Base-by-base conservation (phyloP, 2,329 filamentous ascomycete genomes). In the Tolypocladium capitatum region DNA sequence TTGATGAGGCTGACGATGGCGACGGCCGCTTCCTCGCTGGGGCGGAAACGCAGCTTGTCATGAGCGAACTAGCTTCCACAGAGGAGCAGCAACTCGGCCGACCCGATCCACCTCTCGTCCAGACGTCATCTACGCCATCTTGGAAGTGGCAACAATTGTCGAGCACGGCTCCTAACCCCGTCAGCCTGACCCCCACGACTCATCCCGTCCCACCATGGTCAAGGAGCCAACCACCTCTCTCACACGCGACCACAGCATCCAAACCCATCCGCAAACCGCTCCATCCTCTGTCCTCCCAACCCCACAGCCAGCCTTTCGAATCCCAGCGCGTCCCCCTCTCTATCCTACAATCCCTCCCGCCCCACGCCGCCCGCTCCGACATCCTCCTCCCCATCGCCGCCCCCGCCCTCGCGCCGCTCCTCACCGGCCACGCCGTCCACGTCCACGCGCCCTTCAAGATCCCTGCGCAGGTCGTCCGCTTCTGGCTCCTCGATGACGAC, bases 401-500 rank as follows among this genome's bases (percentile, higher is more conserved):
- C 0, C 57, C 70, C 8, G 67, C 71, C 2, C 67, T 80, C n/a
- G 57, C 63, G 7, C 60, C 68, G 13, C 74, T 84, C 32, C 54
- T 73, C 10, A 60, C 67, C 10, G 72, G 77, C 2, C 64, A 60
- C 3, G 73, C 74, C 47, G 68, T 77, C 47, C 71, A 81, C 55
- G 69, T 83, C 46, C 74, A 76, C 49, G 69, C 79, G 40, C 62
- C 65, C 16, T 81, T 76, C 63, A 71, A 68, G 44, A 70, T 84
- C 21, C 76, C 78, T 2, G 57, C 65, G 3, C 67, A 70, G 16
- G 75, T 81, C 5, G 66, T 62, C 18, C 76, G 80, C n/a, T 69
- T 82, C 54, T 84, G 81, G 81, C 66, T 84, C 16, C 80, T 81
- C 53, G 68, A 76, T 67, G 16, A 63, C 52, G 68, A 76, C 67